Percentiles rank a stretch among this genome's conserved stretches.
Evolutionary conservation across 805 yeast genomes (phyloP).

Genomic region (Ogataea polymorpha): DNA sequence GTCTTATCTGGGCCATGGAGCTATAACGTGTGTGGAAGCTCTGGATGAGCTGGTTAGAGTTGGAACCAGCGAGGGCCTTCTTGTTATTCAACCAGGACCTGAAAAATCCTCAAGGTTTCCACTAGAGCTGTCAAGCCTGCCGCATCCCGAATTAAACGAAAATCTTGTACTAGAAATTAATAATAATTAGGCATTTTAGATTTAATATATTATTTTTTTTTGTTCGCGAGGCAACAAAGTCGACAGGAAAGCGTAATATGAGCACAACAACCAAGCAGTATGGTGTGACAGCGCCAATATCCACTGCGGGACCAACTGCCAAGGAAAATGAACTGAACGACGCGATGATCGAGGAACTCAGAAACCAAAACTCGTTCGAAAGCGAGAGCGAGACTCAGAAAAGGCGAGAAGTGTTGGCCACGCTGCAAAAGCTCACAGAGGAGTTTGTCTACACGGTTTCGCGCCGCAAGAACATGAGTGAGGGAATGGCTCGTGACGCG

Average conservation of each 20-base stretch:
- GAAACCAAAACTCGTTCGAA: conserved; percentile 85
- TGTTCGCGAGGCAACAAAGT: conserved; percentile 11
- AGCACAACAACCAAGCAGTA: conserved; percentile 33
- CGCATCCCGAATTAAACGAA: neutral
- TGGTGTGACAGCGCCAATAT: conserved; percentile 83
- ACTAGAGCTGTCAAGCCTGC: neutral
- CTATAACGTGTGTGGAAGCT: neutral
- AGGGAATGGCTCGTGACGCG: conserved; percentile 95
- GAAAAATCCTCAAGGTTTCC: neutral
- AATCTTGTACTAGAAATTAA: neutral
- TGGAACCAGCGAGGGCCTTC: conserved; percentile 6
- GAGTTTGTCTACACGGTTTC: conserved; percentile 85
- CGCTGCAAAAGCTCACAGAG: conserved; percentile 68
- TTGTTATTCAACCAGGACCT: neutral
- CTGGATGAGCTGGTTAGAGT: neutral
- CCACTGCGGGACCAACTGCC: conserved; percentile 79
- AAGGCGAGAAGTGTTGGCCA: conserved; percentile 69
- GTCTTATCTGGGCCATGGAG: conserved; percentile 1
- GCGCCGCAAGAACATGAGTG: conserved; percentile 83
- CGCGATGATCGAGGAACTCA: conserved; percentile 69
- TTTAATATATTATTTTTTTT: conserved; percentile 3
- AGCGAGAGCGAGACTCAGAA: conserved; percentile 78
- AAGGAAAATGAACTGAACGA: conserved; percentile 77
- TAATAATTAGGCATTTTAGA: neutral
- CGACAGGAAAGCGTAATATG: conserved; percentile 4